Conservation (phyloP, 768 basidiomycete species). For the Rhodosporidiobolus odoratus region DNA sequence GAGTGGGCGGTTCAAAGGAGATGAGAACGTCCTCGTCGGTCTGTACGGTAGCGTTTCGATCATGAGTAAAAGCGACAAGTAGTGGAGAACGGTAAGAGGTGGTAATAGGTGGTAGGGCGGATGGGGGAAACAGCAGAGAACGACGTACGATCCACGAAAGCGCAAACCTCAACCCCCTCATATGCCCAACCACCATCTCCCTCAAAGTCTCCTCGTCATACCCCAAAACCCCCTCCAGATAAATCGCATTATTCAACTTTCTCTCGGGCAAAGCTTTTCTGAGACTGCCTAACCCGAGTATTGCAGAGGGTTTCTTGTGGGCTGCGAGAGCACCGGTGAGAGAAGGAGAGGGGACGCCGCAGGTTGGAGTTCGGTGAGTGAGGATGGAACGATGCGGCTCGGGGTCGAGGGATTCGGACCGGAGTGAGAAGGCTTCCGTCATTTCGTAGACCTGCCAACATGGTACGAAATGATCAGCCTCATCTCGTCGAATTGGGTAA, state of each 20-base stretch:
- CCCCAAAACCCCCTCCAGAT: conserved; percentile 41
- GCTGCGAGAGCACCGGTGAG: conserved; percentile 36
- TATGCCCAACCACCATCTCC: conserved; percentile 31
- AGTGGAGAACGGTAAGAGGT: neutral
- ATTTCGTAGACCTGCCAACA: conserved; percentile 55
- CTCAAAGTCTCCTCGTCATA: conserved; percentile 34
- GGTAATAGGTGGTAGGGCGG: neutral
- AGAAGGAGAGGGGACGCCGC: conserved; percentile 29
- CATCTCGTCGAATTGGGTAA: conserved; percentile 12
- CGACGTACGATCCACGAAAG: conserved; percentile 37
- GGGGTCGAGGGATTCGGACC: conserved; percentile 79
- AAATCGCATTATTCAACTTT: conserved; percentile 35
- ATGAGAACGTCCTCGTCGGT: conserved; percentile 41
- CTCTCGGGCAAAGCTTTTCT: conserved; percentile 27
- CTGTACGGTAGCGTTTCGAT: neutral
- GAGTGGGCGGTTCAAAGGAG: conserved; percentile 17
- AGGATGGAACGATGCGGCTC: conserved; percentile 63
- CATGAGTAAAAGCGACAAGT: too few species aligned
- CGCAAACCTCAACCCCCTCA: conserved; percentile 28
- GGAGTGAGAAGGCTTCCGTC: conserved; percentile 72
- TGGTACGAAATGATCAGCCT: too few species aligned
- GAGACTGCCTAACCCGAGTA: conserved; percentile 29
- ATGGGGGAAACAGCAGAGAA: neutral
- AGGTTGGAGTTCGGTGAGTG: conserved; percentile 33
- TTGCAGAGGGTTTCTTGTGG: conserved; percentile 12